phyloP scores from a whole-genome alignment of 306 rosid species.

The Sicyos baderoa region DNA sequence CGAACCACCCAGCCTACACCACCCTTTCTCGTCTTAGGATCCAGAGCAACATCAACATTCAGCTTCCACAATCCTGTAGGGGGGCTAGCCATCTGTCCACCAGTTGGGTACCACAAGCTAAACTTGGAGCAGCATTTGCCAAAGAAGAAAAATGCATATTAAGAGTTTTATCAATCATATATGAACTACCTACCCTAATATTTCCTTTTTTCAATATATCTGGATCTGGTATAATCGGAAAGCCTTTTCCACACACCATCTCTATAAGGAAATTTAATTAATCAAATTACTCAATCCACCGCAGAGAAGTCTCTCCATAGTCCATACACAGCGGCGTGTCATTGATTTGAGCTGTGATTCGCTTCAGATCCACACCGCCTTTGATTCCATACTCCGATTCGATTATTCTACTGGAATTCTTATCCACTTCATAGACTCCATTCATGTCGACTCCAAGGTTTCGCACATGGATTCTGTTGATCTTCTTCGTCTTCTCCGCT shows the following conservation, averaged over 20 bases:
- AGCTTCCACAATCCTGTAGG: too few species aligned
- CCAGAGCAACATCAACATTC: too few species aligned
- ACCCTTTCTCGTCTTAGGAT: too few species aligned
- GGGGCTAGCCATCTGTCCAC: too few species aligned
- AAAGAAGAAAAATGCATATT: too few species aligned
- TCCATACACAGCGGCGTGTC: too few species aligned
- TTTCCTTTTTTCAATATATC: too few species aligned
- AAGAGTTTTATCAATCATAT: too few species aligned
- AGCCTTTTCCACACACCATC: background rate
- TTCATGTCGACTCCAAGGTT: constrained; percentile 34
- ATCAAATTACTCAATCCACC: background rate
- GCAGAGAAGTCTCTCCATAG: background rate
- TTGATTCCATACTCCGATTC: background rate
- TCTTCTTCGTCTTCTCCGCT: constrained; percentile 34
- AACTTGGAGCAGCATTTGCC: too few species aligned
- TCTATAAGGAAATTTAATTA: background rate
- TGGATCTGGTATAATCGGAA: background rate
- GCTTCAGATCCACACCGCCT: background rate
- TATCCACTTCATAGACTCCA: background rate
- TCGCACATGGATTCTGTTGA: constrained; percentile 39
- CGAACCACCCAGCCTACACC: too few species aligned
- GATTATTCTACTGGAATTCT: constrained; percentile 2
- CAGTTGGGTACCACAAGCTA: too few species aligned
- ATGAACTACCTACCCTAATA: too few species aligned
- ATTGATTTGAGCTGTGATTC: background rate